Evolutionary conservation across 225 moss, liverwort and hornwort genomes (phyloP).

Genomic region (Thuidium tamariscinum): DNA sequence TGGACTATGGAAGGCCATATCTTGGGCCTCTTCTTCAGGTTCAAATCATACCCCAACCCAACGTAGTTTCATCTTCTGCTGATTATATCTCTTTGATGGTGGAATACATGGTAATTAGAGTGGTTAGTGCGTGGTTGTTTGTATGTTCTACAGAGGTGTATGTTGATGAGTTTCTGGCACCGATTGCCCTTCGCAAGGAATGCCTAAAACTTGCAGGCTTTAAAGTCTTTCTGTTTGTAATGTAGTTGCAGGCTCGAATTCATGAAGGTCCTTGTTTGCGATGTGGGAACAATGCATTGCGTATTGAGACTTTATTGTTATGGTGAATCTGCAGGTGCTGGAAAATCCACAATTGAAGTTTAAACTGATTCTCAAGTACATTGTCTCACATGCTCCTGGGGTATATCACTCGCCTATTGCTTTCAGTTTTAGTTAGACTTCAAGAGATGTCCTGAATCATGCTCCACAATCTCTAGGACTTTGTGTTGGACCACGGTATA

Average conservation of each 20-base stretch:
- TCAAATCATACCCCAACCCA: not conserved
- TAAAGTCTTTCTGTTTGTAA: not conserved
- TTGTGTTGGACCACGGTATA: not conserved
- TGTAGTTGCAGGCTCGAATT: not conserved
- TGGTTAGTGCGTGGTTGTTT: not conserved
- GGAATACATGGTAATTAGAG: not conserved
- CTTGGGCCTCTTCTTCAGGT: slow-evolving; percentile 38
- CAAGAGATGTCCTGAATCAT: not conserved
- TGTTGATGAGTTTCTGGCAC: not conserved
- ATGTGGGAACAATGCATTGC: not conserved
- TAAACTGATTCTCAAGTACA: slow-evolving; percentile 24
- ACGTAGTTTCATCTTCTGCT: not conserved
- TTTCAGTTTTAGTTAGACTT: not conserved
- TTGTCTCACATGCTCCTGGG: slow-evolving; percentile 24
- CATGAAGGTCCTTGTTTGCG: not conserved
- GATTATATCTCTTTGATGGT: not conserved
- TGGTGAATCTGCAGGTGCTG: slow-evolving; percentile 19
- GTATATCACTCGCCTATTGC: not conserved
- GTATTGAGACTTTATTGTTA: not conserved
- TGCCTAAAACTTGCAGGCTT: not conserved
- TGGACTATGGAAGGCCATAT: slow-evolving; percentile 3
- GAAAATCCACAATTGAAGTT: slow-evolving; percentile 32
- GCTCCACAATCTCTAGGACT: not conserved
- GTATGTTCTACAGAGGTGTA: not conserved
- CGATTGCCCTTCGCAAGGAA: not conserved